Evolutionary conservation across 768 basidiomycete species (phyloP).

Genomic region (Boletus sensibilis): DNA sequence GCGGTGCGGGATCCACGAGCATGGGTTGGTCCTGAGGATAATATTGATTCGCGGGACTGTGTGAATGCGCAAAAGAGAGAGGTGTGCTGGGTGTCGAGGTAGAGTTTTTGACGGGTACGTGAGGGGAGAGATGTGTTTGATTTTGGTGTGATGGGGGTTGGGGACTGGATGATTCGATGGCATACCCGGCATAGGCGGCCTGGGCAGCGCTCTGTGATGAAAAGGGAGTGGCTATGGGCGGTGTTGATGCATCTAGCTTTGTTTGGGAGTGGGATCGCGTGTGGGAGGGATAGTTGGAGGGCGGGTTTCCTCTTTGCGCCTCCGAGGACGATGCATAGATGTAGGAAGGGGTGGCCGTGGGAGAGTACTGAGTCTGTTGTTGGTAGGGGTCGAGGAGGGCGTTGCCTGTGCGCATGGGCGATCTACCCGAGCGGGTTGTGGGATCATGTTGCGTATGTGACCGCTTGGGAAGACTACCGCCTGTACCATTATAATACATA

Average conservation of each 20-base stretch:
- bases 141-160: constrained; percentile 50
- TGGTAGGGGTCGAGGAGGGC: constrained; percentile 68
- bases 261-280: constrained; percentile 56
- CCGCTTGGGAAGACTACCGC: constrained; percentile 52
- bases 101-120: constrained; percentile 50
- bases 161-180: constrained; percentile 67
- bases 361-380: constrained; percentile 63
- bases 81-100: constrained; percentile 71
- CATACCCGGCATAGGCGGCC: constrained; percentile 48
- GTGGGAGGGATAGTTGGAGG: constrained; percentile 53
- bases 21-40: constrained; percentile 68
- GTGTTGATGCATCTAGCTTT: constrained; percentile 51
- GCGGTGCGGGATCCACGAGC: constrained; percentile 60
- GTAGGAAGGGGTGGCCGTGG: constrained; percentile 49
- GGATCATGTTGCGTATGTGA: constrained; percentile 55
- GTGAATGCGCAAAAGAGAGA: constrained; percentile 60
- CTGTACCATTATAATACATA: constrained; percentile 58
- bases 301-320: constrained; percentile 40
- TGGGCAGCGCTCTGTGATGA: constrained; percentile 49
- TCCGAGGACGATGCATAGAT: constrained; percentile 39
- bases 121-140: constrained; percentile 52
- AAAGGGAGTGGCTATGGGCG: constrained; percentile 51
- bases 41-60: constrained; percentile 50
- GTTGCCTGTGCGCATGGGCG: constrained; percentile 59
- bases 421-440: constrained; percentile 51